Base-by-base conservation (phyloP, 495 filamentous ascomycete genomes). In the Neurospora sublineolata region DNA sequence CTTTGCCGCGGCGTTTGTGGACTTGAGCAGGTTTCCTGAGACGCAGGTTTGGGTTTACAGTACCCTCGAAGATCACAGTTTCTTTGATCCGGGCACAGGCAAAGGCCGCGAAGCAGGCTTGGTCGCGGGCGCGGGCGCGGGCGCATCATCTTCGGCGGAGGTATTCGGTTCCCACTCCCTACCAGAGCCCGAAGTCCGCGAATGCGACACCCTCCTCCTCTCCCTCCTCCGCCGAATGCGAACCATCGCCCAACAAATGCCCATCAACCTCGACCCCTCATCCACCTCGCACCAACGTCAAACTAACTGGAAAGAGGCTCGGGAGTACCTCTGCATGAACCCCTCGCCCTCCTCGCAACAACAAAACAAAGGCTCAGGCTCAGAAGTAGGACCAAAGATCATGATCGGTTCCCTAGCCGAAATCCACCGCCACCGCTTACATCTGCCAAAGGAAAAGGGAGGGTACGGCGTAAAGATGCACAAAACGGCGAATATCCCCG, bases 11-110 rank as follows among this genome's bases (percentile, higher is more conserved):
- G 88, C 86, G 1, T 86, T 84, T 72, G 79, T 89, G 18, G 88
- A 92, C 77, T 80, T 90, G 36, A 83, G 83, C 39, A 76, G 83
- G 11, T 84, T 82, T 7, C 86, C 86, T 0, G 87, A 91, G 73
- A 91, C 89, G 23, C 85, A 91, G 73, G 80, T 88, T 16, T 85
- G 86, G 83, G 36, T 91, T 4, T 91, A 87, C 73, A 84, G 80
- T 37, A 88, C 86, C 23, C 74, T 87, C 1, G 89, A 91, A 73
- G 76, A 75, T 71, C 11, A 27, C 44, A 27, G 23, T 23, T 60
- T 9, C 20, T 52, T 27, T 8, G 58, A 42, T 18, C 39, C 60
- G 64, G 30, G n/a, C n/a, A n/a, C n/a, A n/a, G n/a, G n/a, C n/a
- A n/a, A n/a, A n/a, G n/a, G n/a, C n/a, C n/a, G n/a, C n/a, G n/a